A percentile compares a stretch with the other conserved stretches of the same genome.
These are phyloP conservation scores for Acephala macrosclerotiorum DNA, from an alignment of 2,329 filamentous ascomycete genomes.

Conservation along the genomic window DNA sequence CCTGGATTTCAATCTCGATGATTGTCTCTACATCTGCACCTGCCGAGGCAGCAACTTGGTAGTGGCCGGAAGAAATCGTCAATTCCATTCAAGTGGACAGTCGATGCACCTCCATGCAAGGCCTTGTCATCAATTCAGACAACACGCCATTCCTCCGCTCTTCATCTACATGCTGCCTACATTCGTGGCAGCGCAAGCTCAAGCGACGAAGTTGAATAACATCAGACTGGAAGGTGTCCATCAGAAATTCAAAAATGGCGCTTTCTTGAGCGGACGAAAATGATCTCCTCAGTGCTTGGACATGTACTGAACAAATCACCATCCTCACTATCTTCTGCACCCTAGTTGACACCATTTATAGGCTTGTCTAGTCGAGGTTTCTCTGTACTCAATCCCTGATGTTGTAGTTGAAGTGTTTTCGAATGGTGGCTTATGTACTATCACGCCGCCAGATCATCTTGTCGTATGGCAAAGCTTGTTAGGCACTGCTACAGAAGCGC, in stretches of 20 bases:
- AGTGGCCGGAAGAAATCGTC: too few relatives aligned
- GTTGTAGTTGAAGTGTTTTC: not conserved
- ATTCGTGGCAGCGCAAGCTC: conserved; percentile 2
- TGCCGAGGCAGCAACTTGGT: too few relatives aligned
- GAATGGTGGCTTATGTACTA: not conserved
- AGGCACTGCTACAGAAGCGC: not conserved
- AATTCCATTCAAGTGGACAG: too few relatives aligned
- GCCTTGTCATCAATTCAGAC: too few relatives aligned
- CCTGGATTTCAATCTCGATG: too few relatives aligned
- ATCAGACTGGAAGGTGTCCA: not conserved
- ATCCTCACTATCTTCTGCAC: not conserved
- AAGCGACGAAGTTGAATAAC: not conserved
- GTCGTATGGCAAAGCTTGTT: not conserved
- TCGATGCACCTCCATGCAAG: too few relatives aligned
- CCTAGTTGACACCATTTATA: not conserved
- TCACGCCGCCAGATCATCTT: not conserved
- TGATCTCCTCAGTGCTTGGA: not conserved
- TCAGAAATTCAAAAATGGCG: not conserved
- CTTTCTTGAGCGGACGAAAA: not conserved
- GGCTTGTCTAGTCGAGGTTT: not conserved
- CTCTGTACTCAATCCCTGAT: not conserved
- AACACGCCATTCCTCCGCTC: too few relatives aligned
- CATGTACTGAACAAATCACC: not conserved
- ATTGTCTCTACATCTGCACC: too few relatives aligned
- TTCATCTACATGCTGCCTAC: not conserved